Percentiles rank a stretch among this genome's conserved stretches.
Evolutionary conservation across 306 rosid species (phyloP).

Genomic region (Quercus bicolor): DNA sequence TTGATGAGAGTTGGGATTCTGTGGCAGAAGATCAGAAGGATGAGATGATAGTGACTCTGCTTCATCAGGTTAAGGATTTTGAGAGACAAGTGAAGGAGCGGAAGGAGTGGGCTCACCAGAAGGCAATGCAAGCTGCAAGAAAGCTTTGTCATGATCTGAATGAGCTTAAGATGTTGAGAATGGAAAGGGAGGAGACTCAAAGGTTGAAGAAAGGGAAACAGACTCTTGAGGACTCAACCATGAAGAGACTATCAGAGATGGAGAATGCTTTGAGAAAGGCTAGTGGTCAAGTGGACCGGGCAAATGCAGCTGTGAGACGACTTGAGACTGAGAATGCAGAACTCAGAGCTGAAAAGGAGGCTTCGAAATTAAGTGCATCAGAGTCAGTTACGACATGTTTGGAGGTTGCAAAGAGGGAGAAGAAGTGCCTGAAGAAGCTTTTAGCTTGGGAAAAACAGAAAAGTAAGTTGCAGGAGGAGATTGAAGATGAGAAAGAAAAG

Average conservation of each 20-base stretch:
- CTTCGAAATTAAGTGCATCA: constrained; percentile 91
- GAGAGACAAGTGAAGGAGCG: constrained; percentile 79
- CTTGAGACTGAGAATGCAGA: constrained; percentile 92
- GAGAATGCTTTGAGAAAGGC: constrained; percentile 93
- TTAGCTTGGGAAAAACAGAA: constrained; percentile 96
- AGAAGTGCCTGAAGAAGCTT: constrained; percentile 71
- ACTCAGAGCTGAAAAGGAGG: constrained; percentile 97
- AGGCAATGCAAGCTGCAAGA: constrained; percentile 95
- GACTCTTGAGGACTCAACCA: constrained; percentile 74
- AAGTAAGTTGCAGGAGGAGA: constrained; percentile 72
- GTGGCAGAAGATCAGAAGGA: constrained; percentile 88
- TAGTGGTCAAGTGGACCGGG: constrained; percentile 87
- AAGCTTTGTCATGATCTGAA: constrained; percentile 78
- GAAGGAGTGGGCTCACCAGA: constrained; percentile 92
- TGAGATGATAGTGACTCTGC: constrained; percentile 64
- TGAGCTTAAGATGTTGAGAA: constrained; percentile 80
- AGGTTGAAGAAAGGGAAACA: constrained; percentile 90
- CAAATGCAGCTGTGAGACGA: constrained; percentile 80
- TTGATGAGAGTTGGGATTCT: constrained; percentile 73
- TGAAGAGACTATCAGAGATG: constrained; percentile 93
- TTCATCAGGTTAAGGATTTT: constrained; percentile 85
- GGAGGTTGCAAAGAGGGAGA: constrained; percentile 91
- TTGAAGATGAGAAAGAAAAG: constrained; percentile 65
- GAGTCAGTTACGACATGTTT: constrained; percentile 77
- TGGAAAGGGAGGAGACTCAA: constrained; percentile 94